phyloP scores from a whole-genome alignment of 495 filamentous ascomycete genomes.

The Penicillium dipodomyicola region DNA sequence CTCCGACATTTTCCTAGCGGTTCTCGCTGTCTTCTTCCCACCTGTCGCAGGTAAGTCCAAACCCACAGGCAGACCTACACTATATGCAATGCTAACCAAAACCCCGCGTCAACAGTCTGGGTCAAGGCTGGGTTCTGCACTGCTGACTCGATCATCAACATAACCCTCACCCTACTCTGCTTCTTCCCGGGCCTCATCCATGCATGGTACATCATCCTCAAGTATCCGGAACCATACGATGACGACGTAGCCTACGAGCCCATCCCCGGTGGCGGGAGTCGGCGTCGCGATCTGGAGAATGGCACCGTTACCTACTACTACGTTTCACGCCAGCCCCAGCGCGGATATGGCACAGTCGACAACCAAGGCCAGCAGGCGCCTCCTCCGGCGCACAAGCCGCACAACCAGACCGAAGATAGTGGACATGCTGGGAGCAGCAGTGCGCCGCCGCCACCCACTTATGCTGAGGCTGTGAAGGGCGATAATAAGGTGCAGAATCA shows the following conservation, averaged over 20 bases:
- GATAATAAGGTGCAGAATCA: slow-evolving; percentile 83
- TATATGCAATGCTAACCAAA: slow-evolving; percentile 12
- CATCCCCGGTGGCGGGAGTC: slow-evolving; percentile 52
- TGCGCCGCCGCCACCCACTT: slow-evolving; percentile 64
- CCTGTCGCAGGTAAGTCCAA: slow-evolving; percentile 75
- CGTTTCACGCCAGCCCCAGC: slow-evolving; percentile 52
- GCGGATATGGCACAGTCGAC: slow-evolving; percentile 41
- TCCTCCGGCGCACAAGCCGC: slow-evolving; percentile 15
- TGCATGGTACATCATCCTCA: slow-evolving; percentile 96
- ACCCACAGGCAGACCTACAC: slow-evolving; percentile 8
- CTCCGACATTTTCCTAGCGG: slow-evolving; percentile 83
- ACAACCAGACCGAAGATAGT: slow-evolving; percentile 26
- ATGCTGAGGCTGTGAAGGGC: slow-evolving; percentile 80
- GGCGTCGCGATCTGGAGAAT: slow-evolving; percentile 42
- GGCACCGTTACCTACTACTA: slow-evolving; percentile 68
- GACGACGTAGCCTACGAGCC: slow-evolving; percentile 61
- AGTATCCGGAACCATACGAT: slow-evolving; percentile 69
- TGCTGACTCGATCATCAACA: slow-evolving; percentile 91
- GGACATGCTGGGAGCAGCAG: slow-evolving; percentile 27
- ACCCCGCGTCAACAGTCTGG: slow-evolving; percentile 63
- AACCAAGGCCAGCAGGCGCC: slow-evolving; percentile 27
- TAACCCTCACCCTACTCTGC: slow-evolving; percentile 85
- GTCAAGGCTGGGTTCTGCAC: slow-evolving; percentile 92
- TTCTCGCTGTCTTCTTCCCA: slow-evolving; percentile 90
- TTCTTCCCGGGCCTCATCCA: slow-evolving; percentile 90